Base-by-base conservation (phyloP, 2,329 filamentous ascomycete species). In the Dissoconium aciculare region DNA sequence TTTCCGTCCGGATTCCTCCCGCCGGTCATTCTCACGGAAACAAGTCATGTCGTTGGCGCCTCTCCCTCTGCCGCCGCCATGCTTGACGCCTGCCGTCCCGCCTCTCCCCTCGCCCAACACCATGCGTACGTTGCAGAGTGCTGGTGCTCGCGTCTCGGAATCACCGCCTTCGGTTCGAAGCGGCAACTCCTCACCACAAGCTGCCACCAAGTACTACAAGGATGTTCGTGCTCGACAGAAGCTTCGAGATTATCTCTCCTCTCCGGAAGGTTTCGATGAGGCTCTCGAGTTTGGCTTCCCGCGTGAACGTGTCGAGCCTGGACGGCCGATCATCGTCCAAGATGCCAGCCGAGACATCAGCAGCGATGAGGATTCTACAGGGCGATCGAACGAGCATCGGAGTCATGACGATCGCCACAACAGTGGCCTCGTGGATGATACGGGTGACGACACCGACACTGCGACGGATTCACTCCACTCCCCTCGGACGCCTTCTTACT, bases 201-300 rank as follows among this genome's bases (percentile, higher is more conserved):
- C 37, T 4, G 31, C 31, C 11, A 37, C 43, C 9, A 39, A 80
- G 21, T 79, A 93, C 56, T 94, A 93, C 49, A 81, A 83, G 51
- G 84, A 94, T 45, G 83, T 84, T 0, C 81, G 92, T 51, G 82
- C 85, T 23, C 72, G 87, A 17, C 66, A 82, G 45, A 93, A 91
- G 56, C 63, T 95, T 12, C 74, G 84, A 9, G 74, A 82, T 5
- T 93, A 85, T 47, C 69, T 93, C 12, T 79, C 81, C 5, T 92
- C 84, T 1, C 79, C 85, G 1, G 81, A 92, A 43, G 93, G 92
- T 51, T 95, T 95, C 45, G 87, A 95, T 51, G 87, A 95, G 56
- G 84, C 82, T 1, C 71, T 95, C 31, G 81, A 92, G 51, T 94
- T 91, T 55, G 87, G 87, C 0, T 95, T 94, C 46, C 83, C 84